Evolutionary conservation across 1,139 yeast species (phyloP).

Genomic region (Saccharomyces pastorianus): DNA sequence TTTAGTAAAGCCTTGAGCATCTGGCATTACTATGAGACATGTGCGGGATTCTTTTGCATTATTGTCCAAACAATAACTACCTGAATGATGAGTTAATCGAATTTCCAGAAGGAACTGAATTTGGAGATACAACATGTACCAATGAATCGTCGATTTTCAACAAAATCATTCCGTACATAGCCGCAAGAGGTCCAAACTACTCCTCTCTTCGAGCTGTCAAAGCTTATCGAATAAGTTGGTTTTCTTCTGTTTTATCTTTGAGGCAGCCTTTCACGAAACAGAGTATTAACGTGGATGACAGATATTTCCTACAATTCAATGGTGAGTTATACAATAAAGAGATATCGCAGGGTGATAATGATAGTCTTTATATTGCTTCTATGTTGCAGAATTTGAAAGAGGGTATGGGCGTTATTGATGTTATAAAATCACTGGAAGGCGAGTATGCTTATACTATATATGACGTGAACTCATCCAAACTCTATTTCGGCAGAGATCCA

Average conservation of each 20-base stretch:
- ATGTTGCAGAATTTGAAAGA: conserved; percentile 15
- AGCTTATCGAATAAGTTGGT: conserved; percentile 23
- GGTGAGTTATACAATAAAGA: conserved; percentile 75
- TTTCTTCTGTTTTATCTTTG: conserved; percentile 65
- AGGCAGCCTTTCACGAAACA: conserved; percentile 72
- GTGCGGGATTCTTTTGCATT: conserved; percentile 41
- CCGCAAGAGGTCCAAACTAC: conserved; percentile 51
- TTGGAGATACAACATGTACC: conserved; percentile 13
- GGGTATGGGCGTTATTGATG: conserved; percentile 30
- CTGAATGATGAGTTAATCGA: conserved; percentile 11
- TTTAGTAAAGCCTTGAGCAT: not conserved
- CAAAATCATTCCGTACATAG: conserved; percentile 37
- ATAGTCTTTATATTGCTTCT: conserved; percentile 39
- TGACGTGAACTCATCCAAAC: conserved; percentile 33
- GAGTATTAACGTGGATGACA: conserved; percentile 41
- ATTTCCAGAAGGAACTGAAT: conserved; percentile 24
- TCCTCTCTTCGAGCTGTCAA: conserved; percentile 22
- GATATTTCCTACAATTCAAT: conserved; percentile 59
- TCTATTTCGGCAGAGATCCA: conserved; percentile 78
- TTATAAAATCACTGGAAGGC: conserved; percentile 49
- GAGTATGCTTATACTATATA: conserved; percentile 67
- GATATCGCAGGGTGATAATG: conserved; percentile 38
- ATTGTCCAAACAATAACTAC: conserved; percentile 3
- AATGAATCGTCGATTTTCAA: conserved; percentile 17
- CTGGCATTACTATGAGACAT: conserved; percentile 18